These are phyloP conservation scores for Leccinum angustisporum DNA, from an alignment of 1,284 basidiomycete species.

Conservation along the genomic window DNA sequence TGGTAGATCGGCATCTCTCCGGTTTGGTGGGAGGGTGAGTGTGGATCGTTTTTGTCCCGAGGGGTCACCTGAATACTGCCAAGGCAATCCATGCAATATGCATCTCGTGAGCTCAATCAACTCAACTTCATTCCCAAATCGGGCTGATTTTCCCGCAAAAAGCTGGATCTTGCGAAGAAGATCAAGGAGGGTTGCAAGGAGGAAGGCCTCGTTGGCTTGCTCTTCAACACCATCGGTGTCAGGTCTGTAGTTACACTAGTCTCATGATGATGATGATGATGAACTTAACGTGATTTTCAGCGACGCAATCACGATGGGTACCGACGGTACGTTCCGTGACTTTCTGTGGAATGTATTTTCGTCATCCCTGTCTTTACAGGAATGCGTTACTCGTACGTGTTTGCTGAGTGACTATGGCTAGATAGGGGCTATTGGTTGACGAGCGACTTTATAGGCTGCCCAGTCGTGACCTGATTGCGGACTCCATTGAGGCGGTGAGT, in stretches of 20 bases:
- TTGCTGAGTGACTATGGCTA: not conserved
- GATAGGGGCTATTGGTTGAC: not conserved
- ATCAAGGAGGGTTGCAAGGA: slow-evolving; percentile 77
- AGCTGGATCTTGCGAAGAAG: slow-evolving; percentile 75
- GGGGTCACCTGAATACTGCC: slow-evolving; percentile 8
- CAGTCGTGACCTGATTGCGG: slow-evolving; percentile 87
- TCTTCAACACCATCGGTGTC: slow-evolving; percentile 80
- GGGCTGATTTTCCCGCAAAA: slow-evolving; percentile 13
- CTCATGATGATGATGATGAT: not conserved
- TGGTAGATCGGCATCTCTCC: slow-evolving; percentile 78
- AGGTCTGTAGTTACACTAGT: slow-evolving; percentile 45
- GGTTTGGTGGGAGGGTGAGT: slow-evolving; percentile 84
- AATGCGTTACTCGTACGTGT: slow-evolving; percentile 75
- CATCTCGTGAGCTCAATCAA: slow-evolving; percentile 56
- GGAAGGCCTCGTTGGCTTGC: slow-evolving; percentile 74
- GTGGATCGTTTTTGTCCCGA: slow-evolving; percentile 1
- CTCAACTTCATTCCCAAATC: not conserved
- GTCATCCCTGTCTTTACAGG: slow-evolving; percentile 40
- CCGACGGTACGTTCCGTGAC: slow-evolving; percentile 54
- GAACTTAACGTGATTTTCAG: slow-evolving; percentile 35
- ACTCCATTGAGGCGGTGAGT: slow-evolving; percentile 83
- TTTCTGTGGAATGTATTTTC: slow-evolving; percentile 1
- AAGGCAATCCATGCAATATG: slow-evolving; percentile 81
- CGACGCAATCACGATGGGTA: slow-evolving; percentile 84
- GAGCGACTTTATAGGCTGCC: slow-evolving; percentile 58